Evolutionary conservation across 108 stramenopile genomes (phyloP).

Genomic region (Conticribra guillardii): DNA sequence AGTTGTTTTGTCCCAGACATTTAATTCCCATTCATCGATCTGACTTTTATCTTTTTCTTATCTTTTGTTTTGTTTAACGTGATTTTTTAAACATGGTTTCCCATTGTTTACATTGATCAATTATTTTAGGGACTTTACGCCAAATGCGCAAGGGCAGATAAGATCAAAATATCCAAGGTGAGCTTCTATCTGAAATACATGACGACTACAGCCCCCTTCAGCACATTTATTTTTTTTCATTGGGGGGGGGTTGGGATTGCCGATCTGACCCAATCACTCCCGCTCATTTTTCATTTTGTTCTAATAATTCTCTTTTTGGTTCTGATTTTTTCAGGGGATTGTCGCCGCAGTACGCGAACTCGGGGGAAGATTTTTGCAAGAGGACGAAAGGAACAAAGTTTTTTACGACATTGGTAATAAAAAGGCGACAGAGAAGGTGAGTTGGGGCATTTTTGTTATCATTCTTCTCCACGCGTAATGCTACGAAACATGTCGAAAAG

Average conservation of each 20-base stretch:
- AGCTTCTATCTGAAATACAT: neutral
- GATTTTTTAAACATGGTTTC: neutral
- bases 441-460: neutral
- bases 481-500: no score
- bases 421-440: conserved; percentile 35
- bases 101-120: neutral
- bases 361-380: conserved; percentile 44
- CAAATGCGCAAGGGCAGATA: conserved; percentile 37
- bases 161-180: conserved; percentile 48
- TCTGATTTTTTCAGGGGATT: conserved; percentile 23
- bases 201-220: neutral
- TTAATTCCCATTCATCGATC: no score
- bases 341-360: conserved; percentile 36
- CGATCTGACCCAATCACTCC: no score
- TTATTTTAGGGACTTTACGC: conserved; percentile 31
- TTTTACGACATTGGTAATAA: conserved; percentile 52
- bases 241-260: no score
- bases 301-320: no score
- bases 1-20: no score
- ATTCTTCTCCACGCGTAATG: neutral
- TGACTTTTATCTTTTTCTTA: neutral
- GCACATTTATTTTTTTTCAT: neutral
- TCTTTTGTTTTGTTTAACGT: neutral
- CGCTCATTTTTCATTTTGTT: no score
- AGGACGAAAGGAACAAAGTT: conserved; percentile 24